phyloP scores from a whole-genome alignment of 116 monocot species.

The Thalassia testudinum region DNA sequence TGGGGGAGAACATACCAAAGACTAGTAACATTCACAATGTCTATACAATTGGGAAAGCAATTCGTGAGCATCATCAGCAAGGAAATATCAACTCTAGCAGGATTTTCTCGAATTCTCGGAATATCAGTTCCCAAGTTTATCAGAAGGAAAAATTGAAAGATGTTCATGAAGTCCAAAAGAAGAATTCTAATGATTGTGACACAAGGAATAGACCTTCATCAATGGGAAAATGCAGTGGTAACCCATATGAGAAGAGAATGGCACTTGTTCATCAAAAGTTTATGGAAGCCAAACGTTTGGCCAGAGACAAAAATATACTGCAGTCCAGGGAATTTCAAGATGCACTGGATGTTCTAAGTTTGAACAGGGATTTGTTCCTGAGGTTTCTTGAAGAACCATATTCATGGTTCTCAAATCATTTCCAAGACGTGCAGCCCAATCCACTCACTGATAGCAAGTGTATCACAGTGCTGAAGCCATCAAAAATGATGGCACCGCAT shows the following conservation, averaged over 20 bases:
- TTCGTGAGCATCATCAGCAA: constrained; percentile 1
- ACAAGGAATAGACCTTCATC: constrained; percentile 9
- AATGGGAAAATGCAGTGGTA: constrained; percentile 10
- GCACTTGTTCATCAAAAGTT: constrained; percentile 76
- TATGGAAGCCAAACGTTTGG: constrained; percentile 69
- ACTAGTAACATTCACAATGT: neutral
- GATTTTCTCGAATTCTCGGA: neutral
- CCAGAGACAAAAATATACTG: constrained; percentile 43
- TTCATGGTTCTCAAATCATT: constrained; percentile 35
- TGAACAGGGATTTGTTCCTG: constrained; percentile 69
- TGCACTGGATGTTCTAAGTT: constrained; percentile 72
- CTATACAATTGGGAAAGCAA: constrained; percentile 5
- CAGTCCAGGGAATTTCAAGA: constrained; percentile 76
- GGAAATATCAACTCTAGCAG: constrained; percentile 11
- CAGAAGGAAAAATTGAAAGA: constrained; percentile 24
- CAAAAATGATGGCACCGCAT: constrained; percentile 9
- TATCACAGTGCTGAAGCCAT: constrained; percentile 72
- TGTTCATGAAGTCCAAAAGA: constrained; percentile 31
- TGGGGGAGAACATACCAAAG: constrained; percentile 1
- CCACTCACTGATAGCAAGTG: constrained; percentile 25
- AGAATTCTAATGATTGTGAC: too few relatives aligned
- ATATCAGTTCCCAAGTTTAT: neutral
- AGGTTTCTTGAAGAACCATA: constrained; percentile 81
- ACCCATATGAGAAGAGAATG: constrained; percentile 39
- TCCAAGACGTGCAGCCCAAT: constrained; percentile 2